These are phyloP conservation scores for Penicillium sp. DNA, from an alignment of 2,329 filamentous ascomycete genomes.

Conservation along the genomic window DNA sequence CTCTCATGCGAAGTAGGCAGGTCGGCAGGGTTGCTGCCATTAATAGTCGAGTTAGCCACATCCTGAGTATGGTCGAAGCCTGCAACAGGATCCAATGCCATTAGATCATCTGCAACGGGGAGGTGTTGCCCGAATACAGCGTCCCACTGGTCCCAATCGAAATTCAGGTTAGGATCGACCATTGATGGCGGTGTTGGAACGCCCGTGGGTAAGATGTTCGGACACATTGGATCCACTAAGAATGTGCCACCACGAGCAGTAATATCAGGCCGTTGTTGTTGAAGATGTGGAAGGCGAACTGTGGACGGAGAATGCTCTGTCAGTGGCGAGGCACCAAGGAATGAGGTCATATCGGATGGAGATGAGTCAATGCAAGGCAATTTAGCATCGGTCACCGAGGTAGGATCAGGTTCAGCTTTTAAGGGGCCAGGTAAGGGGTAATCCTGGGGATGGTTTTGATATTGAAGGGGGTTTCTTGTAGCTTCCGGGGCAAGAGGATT, in stretches of 20 bases:
- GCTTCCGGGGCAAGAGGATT: slow-evolving; percentile 17
- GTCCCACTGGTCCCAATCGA: slow-evolving; percentile 51
- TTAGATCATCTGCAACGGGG: slow-evolving; percentile 43
- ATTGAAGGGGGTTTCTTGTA: slow-evolving; percentile 24
- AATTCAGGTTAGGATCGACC: slow-evolving; percentile 43
- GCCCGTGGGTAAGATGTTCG: slow-evolving; percentile 14
- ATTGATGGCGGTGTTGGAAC: slow-evolving; percentile 37
- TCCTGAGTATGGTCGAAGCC: slow-evolving; percentile 32
- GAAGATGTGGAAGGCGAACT: slow-evolving; percentile 8
- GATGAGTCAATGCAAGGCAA: slow-evolving; percentile 8
- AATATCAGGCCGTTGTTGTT: neutral
- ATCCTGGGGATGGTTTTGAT: slow-evolving; percentile 20
- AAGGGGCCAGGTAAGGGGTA: slow-evolving; percentile 10
- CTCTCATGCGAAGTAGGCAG: neutral
- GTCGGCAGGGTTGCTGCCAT: neutral
- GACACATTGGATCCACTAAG: slow-evolving; percentile 25
- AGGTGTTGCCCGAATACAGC: slow-evolving; percentile 48
- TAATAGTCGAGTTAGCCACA: neutral
- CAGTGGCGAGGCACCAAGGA: neutral
- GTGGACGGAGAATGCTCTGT: neutral
- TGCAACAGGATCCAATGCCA: slow-evolving; percentile 42
- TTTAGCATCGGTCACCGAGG: slow-evolving; percentile 7
- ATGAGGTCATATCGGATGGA: slow-evolving; percentile 6
- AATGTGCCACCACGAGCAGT: slow-evolving; percentile 12
- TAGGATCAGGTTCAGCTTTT: slow-evolving; percentile 16